Base-by-base conservation (phyloP, 768 basidiomycete genomes). In the Vishniacozyma victoriae region DNA sequence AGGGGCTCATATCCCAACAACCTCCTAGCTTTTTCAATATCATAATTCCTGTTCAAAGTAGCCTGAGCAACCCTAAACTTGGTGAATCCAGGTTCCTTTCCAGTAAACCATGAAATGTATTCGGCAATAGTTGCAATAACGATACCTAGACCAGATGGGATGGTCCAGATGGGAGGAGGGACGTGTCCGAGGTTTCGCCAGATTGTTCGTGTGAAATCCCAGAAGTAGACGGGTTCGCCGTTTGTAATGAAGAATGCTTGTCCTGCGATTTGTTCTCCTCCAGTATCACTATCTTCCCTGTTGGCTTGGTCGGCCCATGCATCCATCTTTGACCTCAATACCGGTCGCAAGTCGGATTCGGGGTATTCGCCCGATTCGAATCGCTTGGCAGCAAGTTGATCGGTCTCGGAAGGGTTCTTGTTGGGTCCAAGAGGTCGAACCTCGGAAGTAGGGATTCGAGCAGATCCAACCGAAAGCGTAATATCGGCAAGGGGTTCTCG, bases 191-290 rank as follows among this genome's bases (percentile, higher is more conserved):
- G 44, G 27, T 67, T 57, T 64, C 60, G 50, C 89, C 88, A 97
- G n/a, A 95, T 73, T 2, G 79, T 72, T 5, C 88, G 79, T 24
- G 83, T 78, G 64, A 93, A 83, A 74, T 95, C 91, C 93, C 93
- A 99, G 76, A 96, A 96, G 72, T 88, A 87, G 47, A 83, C 78
- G 2, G 92, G 93, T 67, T 97, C 92, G 54, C 91, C 90, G 65
- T 97, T 97, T 48, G 91, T 92, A 73, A 99, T 87, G 78, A 90
- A 93, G 76, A 91, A 99, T 3, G 75, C 87, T 70, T 96, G 87
- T 0, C 93, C 93, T 4, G 89, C 91, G 44, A 96, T 87, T 57
- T 83, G 79, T 7, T 90, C 76, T 3, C 53, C 52, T 20, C 19
- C 45, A 12, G 35, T 49, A 18, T 44, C 51, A 22, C 47, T 45